phyloP scores from a whole-genome alignment of 1,139 yeast species.

The Scheffersomyces cryptocercus region DNA sequence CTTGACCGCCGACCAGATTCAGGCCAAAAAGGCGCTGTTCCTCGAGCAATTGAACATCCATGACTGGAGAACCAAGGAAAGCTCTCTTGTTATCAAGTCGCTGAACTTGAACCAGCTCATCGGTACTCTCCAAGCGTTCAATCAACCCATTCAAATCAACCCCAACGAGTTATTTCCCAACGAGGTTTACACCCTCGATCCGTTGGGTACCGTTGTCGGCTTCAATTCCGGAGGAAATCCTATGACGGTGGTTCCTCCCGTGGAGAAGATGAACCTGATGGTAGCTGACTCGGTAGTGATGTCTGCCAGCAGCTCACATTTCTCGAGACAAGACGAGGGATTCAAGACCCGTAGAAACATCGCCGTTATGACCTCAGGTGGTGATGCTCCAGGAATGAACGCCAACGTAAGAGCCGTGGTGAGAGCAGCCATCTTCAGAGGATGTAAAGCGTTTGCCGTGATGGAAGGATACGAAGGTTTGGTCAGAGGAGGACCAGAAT shows the following conservation, averaged over 20 bases:
- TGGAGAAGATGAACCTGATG: conserved; percentile 18
- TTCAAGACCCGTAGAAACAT: conserved; percentile 47
- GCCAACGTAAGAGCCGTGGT: conserved; percentile 94
- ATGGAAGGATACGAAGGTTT: conserved; percentile 96
- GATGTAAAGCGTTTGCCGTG: conserved; percentile 94
- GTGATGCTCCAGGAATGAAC: conserved; percentile 99
- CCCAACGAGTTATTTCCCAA: conserved; percentile 71
- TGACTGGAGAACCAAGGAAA: conserved; percentile 55
- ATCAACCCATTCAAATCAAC: conserved; percentile 34
- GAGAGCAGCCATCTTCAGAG: conserved; percentile 80
- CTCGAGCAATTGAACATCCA: conserved; percentile 25
- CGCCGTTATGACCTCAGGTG: conserved; percentile 97
- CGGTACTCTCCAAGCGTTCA: conserved; percentile 25
- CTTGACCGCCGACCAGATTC: conserved; percentile 27
- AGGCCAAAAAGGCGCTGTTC: conserved; percentile 22
- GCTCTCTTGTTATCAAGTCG: conserved; percentile 40
- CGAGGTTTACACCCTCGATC: conserved; percentile 68
- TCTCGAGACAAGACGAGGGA: conserved; percentile 12
- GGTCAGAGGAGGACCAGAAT: conserved; percentile 73
- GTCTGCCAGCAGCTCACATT: conserved; percentile 16
- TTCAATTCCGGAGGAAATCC: conserved; percentile 64
- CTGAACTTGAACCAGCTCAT: conserved; percentile 37
- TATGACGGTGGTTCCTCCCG: conserved; percentile 52
- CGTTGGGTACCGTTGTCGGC: conserved; percentile 67
- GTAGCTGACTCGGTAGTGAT: conserved; percentile 8